Percentiles rank a stretch among this genome's conserved stretches.
These are phyloP conservation scores for Penicillium simplicissimum DNA, from an alignment of 495 filamentous ascomycete genomes.

Conservation along the genomic window DNA sequence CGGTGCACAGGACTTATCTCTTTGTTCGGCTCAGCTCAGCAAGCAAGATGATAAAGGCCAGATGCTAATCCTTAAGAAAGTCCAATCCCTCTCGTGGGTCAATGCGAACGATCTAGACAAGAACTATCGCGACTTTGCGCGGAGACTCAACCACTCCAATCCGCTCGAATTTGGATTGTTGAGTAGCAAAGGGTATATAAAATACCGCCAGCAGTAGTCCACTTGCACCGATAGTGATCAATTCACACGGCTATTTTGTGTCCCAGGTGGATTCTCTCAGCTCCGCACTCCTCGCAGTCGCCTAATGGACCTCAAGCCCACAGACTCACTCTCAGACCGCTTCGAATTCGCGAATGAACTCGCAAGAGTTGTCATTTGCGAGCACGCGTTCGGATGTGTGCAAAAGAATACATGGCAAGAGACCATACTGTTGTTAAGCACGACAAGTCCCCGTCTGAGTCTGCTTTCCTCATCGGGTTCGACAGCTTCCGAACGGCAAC, in stretches of 20 bases:
- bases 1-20: background rate
- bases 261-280: background rate
- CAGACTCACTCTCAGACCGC: conserved; percentile 6
- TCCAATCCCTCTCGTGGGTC: background rate
- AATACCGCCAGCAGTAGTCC: background rate
- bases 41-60: background rate
- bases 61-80: background rate
- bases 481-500: conserved; percentile 24
- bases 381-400: conserved; percentile 9
- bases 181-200: background rate
- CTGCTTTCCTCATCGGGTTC: conserved; percentile 9
- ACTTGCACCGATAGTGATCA: background rate
- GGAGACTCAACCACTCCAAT: background rate
- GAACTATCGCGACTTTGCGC: background rate
- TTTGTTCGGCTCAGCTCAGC: background rate
- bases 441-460: background rate
- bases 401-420: conserved; percentile 14
- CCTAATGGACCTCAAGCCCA: background rate
- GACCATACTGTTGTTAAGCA: conserved; percentile 4
- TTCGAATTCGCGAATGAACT: conserved; percentile 1
- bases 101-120: background rate
- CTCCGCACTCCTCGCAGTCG: background rate
- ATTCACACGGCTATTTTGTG: background rate
- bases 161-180: background rate
- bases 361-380: background rate